Conservation (phyloP, 2,329 filamentous ascomycete species). For the Cladosporium sp. region DNA sequence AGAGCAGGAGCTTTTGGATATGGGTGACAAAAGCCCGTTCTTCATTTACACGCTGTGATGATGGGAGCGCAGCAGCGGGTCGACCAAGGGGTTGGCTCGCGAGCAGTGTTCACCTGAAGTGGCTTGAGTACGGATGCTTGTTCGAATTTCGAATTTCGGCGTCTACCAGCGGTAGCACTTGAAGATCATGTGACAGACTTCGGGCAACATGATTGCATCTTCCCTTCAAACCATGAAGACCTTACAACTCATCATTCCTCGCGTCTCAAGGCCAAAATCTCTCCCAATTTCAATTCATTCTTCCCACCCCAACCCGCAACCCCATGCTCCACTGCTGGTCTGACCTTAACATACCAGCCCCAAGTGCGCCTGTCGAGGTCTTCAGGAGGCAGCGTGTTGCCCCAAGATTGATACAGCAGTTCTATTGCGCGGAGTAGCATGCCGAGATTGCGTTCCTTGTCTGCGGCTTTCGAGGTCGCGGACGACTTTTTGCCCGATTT, state of each 20-base stretch:
- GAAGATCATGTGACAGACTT: too few species aligned
- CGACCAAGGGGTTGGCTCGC: too few species aligned
- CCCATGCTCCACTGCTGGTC: slow-evolving; percentile 72
- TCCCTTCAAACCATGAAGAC: too few species aligned
- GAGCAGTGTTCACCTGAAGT: too few species aligned
- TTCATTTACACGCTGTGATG: slow-evolving; percentile 55
- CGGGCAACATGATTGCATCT: too few species aligned
- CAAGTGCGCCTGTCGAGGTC: slow-evolving; percentile 75
- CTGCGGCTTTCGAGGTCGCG: slow-evolving; percentile 47
- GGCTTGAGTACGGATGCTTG: too few species aligned
- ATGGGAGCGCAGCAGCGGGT: too few species aligned
- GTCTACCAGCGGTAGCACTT: too few species aligned
- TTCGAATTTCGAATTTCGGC: too few species aligned
- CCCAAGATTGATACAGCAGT: slow-evolving; percentile 71
- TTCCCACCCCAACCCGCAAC: slow-evolving; percentile 81
- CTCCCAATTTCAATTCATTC: slow-evolving; percentile 61
- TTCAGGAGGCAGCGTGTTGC: slow-evolving; percentile 52
- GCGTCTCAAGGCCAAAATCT: slow-evolving; percentile 58
- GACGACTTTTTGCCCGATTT: slow-evolving; percentile 50
- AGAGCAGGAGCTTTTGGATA: slow-evolving; percentile 32
- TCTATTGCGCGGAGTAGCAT: slow-evolving; percentile 68
- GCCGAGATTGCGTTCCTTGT: slow-evolving; percentile 67
- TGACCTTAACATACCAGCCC: slow-evolving; percentile 73
- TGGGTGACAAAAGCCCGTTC: slow-evolving; percentile 36
- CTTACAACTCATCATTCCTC: neutral